Base-by-base conservation (phyloP, 139 green algal species). In the Chlamydomonas eustigma region DNA sequence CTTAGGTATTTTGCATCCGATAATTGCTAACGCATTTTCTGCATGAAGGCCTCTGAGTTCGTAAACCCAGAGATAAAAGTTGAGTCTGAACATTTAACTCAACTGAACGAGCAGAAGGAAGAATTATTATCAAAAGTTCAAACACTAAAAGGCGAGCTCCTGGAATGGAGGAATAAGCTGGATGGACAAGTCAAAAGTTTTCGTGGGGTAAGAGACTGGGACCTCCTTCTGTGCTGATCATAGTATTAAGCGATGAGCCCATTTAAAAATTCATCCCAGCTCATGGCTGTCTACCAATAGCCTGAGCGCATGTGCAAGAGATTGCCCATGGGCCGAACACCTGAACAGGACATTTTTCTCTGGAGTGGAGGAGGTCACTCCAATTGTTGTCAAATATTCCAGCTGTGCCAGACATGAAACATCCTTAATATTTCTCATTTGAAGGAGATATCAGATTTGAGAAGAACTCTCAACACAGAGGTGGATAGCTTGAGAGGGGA, bases 141-240 rank as follows among this genome's bases (percentile, higher is more conserved):
- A 3, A 80, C 71, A 24, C 63, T 92, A 32, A 92, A 92, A 71
- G 84, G 85, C 52, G 88, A 91, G 67, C 75, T 92, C 24, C 75
- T 83, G 30, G 88, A 92, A 63, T 92, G 88, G 88, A 63, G 88
- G 0, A 65, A 51, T 28, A 90, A 90, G 74, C 78, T 92, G 35
- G 88, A 91, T 37, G 77, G 70, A 0, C 84, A 92, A 66, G 88
- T 92, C 1, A 86, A 86, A 50, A 78, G 50, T 50, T 78, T 38
- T 34, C 51, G 51, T 3, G 73, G 33, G 73, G 73, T 71, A 25
- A 71, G 73, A n/a, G n/a, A n/a, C n/a, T n/a, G n/a, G n/a, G n/a
- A n/a, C n/a, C n/a, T n/a, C n/a, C n/a, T 5, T 33, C 6, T 33
- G 4, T 39, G 28, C 64, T 39, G 28, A 5, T 72, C 4, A 30